Evolutionary conservation across 2,329 filamentous ascomycete species (phyloP).

Genomic region (Ilyonectria robusta): DNA sequence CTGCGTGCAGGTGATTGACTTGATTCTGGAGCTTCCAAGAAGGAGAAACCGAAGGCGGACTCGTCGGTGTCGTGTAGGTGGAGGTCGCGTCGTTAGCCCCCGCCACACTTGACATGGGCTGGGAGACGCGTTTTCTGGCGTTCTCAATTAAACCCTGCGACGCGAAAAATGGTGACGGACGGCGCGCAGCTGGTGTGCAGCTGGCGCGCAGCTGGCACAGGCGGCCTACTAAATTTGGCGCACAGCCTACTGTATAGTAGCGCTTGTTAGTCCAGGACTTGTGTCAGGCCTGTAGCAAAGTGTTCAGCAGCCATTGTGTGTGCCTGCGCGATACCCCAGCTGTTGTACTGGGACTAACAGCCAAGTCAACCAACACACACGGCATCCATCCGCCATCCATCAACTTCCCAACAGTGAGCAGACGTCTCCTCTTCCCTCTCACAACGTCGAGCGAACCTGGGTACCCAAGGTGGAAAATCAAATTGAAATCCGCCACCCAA

Average conservation of each 20-base stretch:
- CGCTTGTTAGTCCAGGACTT: not conserved
- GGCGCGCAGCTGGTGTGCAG: not conserved
- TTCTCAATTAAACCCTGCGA: conserved; percentile 45
- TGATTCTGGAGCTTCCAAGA: conserved; percentile 19
- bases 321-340: not conserved
- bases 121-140: conserved; percentile 48
- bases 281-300: not conserved
- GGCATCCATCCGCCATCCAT: not conserved
- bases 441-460: not conserved
- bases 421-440: not conserved
- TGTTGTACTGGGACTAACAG: not conserved
- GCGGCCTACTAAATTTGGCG: no score
- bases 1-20: conserved; percentile 16
- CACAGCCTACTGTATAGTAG: not conserved
- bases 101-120: conserved; percentile 33
- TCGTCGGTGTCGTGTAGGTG: conserved; percentile 30
- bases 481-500: not conserved
- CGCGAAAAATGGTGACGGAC: conserved; percentile 39
- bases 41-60: conserved; percentile 13
- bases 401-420: not conserved
- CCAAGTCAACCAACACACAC: no score
- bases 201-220: not conserved
- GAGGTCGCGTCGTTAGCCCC: conserved; percentile 41
- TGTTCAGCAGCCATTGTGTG: not conserved
- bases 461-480: not conserved